Evolutionary conservation across 2,329 filamentous ascomycete genomes (phyloP), one percentile per base, ranked within the genome.

Genomic region (Sordariomycetes sp.): DNA sequence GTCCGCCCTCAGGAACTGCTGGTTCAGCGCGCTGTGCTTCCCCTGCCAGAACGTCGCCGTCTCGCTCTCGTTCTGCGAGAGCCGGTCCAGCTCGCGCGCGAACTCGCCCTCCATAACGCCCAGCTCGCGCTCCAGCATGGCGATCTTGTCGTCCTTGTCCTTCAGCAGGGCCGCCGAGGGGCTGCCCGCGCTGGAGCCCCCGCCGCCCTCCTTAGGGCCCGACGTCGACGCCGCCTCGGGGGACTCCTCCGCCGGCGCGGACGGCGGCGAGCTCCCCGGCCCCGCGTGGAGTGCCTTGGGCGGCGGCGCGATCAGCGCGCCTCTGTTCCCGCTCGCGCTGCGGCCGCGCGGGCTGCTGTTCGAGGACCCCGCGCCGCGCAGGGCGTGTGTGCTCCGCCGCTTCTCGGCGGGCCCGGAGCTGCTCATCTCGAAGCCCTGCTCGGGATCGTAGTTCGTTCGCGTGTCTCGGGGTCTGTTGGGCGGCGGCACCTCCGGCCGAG

Each of bases 1-100:
- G 63, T 83, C 80, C 4, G 74, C 74, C 25, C 76, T 72, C 51
- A 79, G 67, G 61, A 76, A 78, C 63, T 78, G 77, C 68, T 79
- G 76, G 66, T 82, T 76, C 52, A 83, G 67, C 35, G 67, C 68
- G 59, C 74, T 75, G 68, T 82, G 76, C 64, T 81, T 82, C 52
- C 74, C 68, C 68, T 84, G 80, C 80, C 82, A 85, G 65, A 79
- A 82, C 16, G 74, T 74, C 3, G 79, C 73, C 55, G 75, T 77
- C 67, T 83, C 79, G 68, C 74, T 77, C 70, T 84, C 80, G 65
- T 75, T 74, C 66, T 75, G 72, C 64, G 74, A 76, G 20, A 83
- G 73, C 62, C 72, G 73, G 65, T 81, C 78, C 20, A 84, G 73
- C 65, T 82, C 75, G 40, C 73, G 73, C 57, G 72, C 69, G 65